Evolutionary conservation across 2,329 filamentous ascomycete species (phyloP), one percentile per base, ranked within the genome.

Genomic region (Calonectria naviculata): DNA sequence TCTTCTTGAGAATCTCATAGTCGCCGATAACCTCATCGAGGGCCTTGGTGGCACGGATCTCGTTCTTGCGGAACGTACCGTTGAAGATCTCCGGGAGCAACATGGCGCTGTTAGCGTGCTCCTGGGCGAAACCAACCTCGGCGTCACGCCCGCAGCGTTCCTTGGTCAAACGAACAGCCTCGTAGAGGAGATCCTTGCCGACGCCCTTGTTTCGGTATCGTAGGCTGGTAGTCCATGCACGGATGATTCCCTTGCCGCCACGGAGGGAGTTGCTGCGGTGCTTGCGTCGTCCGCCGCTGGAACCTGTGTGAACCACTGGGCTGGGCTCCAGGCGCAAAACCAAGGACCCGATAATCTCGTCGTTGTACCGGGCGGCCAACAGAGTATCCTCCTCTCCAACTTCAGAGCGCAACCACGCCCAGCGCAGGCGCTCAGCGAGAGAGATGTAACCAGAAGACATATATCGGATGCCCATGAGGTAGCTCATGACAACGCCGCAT

Each of bases 141-240:
- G 89, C 90, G 38, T 90, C 91, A 70, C 89, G 89, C 47, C 94
- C 93, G 69, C 93, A 93, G 78, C 89, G 89, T 81, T 92, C 91
- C 76, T 89, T 89, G 71, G 93, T 92, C 66, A 93, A 81, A 68
- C 87, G 87, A 3, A 95, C 91, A 2, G 93, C 94, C 76, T 94
- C 93, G 75, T 93, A 89, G 58, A 98, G 85, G 77, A 98, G 83
- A 36, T 91, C 92, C 46, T 85, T 87, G 3, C 95, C 95, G 28
- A 97, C 86, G 0, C 95, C 94, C 73, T 90, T 90, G 36, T 89
- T 87, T 29, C 95, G 89, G 81, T 94, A 95, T 75, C 87, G 87
- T 62, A 91, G 83, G 79, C 88, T 88, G 2, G 95, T 94, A 2
- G 94, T 96, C 95, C 95, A 98, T 1, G 93, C 95, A 31, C 93